Base-by-base conservation (phyloP, 2,329 filamentous ascomycete genomes). In the Penicillium sp. region DNA sequence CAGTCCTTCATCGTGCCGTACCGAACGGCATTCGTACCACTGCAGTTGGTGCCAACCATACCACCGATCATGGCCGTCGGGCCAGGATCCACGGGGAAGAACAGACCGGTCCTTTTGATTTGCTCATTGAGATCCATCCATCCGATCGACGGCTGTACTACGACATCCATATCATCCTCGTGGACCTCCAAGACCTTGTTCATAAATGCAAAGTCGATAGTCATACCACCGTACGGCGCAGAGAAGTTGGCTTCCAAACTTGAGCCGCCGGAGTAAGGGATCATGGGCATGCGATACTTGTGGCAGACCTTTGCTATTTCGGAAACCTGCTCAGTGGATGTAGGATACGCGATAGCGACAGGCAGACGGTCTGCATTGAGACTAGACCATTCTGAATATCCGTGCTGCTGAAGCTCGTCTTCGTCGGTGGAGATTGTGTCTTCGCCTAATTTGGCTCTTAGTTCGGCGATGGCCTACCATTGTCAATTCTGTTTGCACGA, bases 201-300 rank as follows among this genome's bases (percentile, higher is more conserved):
- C 91, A 96, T 96, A 63, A 82, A 82, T 1, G 83, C 81, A 67
- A 96, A 96, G 65, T 96, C 91, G 44, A 96, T 87, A 57, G 88
- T 92, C 64, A 96, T 81, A 10, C 91, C 91, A 10, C 90, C 90
- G 64, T 85, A 87, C 0, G 89, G 89, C 12, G 90, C 88, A 0
- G 88, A 88, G 69, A 95, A 95, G 67, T 95, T 93, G 12, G 87
- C 91, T 68, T 96, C 91, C 0, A 96, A 75, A 57, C 87, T 92
- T 0, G 88, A 87, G 12, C 90, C 91, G 2, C 89, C 90, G 0
- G 88, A 93, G 65, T 88, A 95, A 0, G 89, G 86, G 52, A 93
- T 87, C 73, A 95, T 87, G 1, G 91, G 91, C 46, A 95, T 81
- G 13, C 80, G 83, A 69, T 90, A 85, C 66, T 86, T 86, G 71